phyloP scores from a whole-genome alignment of 2,329 filamentous ascomycete species.

The Gremmenia infestans region DNA sequence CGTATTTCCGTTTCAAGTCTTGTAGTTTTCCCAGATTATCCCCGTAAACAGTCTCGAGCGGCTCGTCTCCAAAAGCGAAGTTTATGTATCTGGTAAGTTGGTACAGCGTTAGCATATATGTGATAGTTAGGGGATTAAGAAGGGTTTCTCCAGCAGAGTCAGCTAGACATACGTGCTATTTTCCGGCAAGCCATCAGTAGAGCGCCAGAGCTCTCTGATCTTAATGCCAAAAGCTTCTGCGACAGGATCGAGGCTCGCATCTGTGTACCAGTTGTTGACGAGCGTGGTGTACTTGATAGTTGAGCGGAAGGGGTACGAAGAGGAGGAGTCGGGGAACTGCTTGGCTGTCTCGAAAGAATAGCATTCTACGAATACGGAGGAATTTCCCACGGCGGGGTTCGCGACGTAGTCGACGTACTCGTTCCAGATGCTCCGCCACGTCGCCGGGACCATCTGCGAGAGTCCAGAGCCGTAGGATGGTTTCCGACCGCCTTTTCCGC shows the following conservation, averaged over 20 bases:
- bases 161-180: neutral
- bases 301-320: neutral
- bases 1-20: neutral
- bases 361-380: neutral
- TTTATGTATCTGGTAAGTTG: neutral
- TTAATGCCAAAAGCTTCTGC: neutral
- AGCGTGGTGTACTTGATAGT: neutral
- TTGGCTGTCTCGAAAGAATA: neutral
- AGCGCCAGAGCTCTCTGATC: neutral
- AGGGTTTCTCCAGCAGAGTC: neutral
- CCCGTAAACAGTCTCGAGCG: neutral
- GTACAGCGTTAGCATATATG: neutral
- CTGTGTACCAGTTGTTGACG: neutral
- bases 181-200: neutral
- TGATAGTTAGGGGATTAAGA: neutral
- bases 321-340: neutral
- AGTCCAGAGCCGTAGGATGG: neutral
- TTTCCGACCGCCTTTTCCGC: neutral
- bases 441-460: neutral
- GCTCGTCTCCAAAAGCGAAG: constrained; percentile 2
- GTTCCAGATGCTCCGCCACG: neutral
- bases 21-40: neutral
- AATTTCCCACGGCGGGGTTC: neutral
- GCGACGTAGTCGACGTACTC: neutral
- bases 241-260: neutral